A percentile compares a stretch with the other conserved stretches of the same genome.
phyloP scores from a whole-genome alignment of 257 asterid species.

The Eucommia ulmoides region DNA sequence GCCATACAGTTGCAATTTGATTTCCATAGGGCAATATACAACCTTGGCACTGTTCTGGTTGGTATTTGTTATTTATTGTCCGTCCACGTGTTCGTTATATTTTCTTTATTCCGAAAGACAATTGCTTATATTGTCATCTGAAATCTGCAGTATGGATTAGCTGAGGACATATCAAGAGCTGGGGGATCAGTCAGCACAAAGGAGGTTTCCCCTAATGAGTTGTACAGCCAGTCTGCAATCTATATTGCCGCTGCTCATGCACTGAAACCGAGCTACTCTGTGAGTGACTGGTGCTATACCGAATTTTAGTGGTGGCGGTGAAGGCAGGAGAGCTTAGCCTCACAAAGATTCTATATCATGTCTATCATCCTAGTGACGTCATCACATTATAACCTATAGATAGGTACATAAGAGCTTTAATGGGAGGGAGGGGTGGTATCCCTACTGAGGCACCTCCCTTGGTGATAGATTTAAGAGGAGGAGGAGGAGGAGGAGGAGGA shows the following conservation, averaged over 20 bases:
- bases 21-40: slow-evolving; percentile 98
- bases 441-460: too few relatives aligned
- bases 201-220: slow-evolving; percentile 79
- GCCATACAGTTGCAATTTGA: slow-evolving; percentile 95
- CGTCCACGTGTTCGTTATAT: slow-evolving; percentile 5
- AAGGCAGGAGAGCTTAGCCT: too few relatives aligned
- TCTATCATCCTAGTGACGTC: too few relatives aligned
- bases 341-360: too few relatives aligned
- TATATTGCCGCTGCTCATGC: slow-evolving; percentile 99
- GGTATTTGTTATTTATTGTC: slow-evolving; percentile 22
- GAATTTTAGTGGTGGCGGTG: too few relatives aligned
- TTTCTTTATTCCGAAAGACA: slow-evolving; percentile 4
- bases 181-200: slow-evolving; percentile 58
- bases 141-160: slow-evolving; percentile 82
- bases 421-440: too few relatives aligned
- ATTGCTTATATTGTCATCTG: slow-evolving; percentile 7
- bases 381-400: too few relatives aligned
- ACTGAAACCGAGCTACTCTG: slow-evolving; percentile 89
- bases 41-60: slow-evolving; percentile 99
- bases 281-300: slow-evolving; percentile 24
- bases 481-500: too few relatives aligned
- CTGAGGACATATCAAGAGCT: slow-evolving; percentile 92
- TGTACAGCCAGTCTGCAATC: slow-evolving; percentile 91
- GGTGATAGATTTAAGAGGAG: too few relatives aligned
- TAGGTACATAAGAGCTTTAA: too few relatives aligned